phyloP scores from a whole-genome alignment of 257 asterid genomes.

The Fraxinus americana region DNA sequence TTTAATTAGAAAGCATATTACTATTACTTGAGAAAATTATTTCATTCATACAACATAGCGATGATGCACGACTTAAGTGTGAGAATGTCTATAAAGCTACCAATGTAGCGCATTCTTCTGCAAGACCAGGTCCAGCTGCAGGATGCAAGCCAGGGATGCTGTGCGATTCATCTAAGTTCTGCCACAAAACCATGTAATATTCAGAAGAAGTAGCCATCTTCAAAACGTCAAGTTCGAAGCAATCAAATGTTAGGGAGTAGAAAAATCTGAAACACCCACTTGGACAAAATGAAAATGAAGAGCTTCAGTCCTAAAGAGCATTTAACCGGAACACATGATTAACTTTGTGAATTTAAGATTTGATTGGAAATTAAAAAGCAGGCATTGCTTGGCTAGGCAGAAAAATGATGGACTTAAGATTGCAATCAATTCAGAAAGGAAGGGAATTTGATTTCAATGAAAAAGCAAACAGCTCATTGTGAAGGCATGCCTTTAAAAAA shows the following conservation, averaged over 20 bases:
- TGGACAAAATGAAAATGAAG: conserved; percentile 9
- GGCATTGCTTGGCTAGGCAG: not conserved
- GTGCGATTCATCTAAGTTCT: conserved; percentile 96
- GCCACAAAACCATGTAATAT: conserved; percentile 30
- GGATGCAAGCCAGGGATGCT: conserved; percentile 97
- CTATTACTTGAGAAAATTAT: not conserved
- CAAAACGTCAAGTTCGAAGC: not conserved
- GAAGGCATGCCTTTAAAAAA: not conserved
- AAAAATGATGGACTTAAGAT: not conserved
- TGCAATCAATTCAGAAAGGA: not conserved
- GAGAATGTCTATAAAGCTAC: conserved; percentile 20
- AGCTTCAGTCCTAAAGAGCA: conserved; percentile 10
- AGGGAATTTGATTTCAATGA: not conserved
- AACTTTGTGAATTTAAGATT: conserved; percentile 1
- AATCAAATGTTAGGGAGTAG: not conserved
- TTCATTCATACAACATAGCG: not conserved
- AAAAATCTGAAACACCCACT: conserved; percentile 1
- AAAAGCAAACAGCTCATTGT: conserved; percentile 1
- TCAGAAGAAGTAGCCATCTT: conserved; percentile 23
- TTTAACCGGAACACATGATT: conserved; percentile 10
- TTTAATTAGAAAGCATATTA: conserved; percentile 1
- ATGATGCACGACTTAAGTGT: not conserved
- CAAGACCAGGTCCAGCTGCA: conserved; percentile 97
- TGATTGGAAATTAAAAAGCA: not conserved
- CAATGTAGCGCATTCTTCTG: conserved; percentile 69